Conservation (phyloP, 495 filamentous ascomycete species). For the Penicillium ucsense region DNA sequence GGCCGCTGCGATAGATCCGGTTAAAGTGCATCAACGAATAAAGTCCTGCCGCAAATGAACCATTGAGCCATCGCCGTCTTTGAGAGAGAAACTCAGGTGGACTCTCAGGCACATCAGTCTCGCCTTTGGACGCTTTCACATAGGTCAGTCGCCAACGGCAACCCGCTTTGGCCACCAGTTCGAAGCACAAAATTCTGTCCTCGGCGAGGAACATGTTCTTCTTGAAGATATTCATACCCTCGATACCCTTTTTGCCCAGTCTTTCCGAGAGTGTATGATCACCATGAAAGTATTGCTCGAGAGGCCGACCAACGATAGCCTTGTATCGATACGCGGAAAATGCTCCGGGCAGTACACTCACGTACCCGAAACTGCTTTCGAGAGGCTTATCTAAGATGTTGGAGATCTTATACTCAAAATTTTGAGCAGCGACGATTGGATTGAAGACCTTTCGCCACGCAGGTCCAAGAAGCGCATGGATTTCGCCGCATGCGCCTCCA, state of each 20-base stretch:
- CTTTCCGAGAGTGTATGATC: constrained; percentile 91
- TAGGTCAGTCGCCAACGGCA: constrained; percentile 97
- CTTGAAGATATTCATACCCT: constrained; percentile 99
- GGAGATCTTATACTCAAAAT: constrained; percentile 98
- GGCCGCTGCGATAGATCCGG: constrained; percentile 84
- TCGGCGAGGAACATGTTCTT: constrained; percentile 99
- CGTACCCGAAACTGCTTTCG: constrained; percentile 92
- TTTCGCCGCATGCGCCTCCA: constrained; percentile 95
- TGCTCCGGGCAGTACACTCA: constrained; percentile 89
- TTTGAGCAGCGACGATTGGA: constrained; percentile 88
- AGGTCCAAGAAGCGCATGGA: constrained; percentile 89
- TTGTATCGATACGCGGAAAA: constrained; percentile 97
- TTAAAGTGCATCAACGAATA: constrained; percentile 93
- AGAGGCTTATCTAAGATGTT: constrained; percentile 97
- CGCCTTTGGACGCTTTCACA: constrained; percentile 93
- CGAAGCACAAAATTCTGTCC: constrained; percentile 98
- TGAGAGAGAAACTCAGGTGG: constrained; percentile 76
- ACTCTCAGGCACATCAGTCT: constrained; percentile 95
- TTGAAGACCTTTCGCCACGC: constrained; percentile 85
- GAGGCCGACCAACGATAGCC: constrained; percentile 90
- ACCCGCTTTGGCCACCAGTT: constrained; percentile 93
- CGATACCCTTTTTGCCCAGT: constrained; percentile 94
- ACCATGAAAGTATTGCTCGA: constrained; percentile 98
- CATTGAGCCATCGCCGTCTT: constrained; percentile 86
- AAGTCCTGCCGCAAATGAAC: constrained; percentile 82